Conservation (phyloP, 352 stramenopile species). For the Elongisporangium senticosum region DNA sequence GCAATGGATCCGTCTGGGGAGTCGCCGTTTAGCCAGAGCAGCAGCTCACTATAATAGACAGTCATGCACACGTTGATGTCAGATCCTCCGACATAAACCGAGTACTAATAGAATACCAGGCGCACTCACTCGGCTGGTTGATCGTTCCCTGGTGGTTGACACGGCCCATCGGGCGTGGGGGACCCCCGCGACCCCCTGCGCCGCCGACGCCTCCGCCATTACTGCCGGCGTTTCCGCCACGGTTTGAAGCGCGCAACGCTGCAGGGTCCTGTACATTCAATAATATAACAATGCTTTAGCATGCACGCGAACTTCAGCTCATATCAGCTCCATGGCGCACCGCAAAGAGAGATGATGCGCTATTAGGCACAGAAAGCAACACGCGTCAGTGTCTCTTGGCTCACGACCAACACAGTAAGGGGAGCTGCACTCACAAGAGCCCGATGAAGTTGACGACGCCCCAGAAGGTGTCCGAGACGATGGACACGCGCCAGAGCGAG, state of each 20-base stretch:
- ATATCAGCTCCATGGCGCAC: slow-evolving; percentile 16
- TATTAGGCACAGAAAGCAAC: slow-evolving; percentile 4
- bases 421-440: slow-evolving; percentile 54
- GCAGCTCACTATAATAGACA: slow-evolving; percentile 13
- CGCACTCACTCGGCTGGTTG: slow-evolving; percentile 47
- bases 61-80: slow-evolving; percentile 1
- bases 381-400: not conserved
- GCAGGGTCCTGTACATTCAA: slow-evolving; percentile 36
- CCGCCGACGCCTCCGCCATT: slow-evolving; percentile 7
- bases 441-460: slow-evolving; percentile 66
- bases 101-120: not conserved
- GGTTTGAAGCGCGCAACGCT: slow-evolving; percentile 17
- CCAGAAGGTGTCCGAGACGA: slow-evolving; percentile 69
- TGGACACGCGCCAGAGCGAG: slow-evolving; percentile 57
- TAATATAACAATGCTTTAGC: slow-evolving; percentile 1
- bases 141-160: slow-evolving; percentile 45
- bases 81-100: not conserved
- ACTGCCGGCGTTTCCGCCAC: slow-evolving; percentile 2
- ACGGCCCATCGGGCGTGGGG: slow-evolving; percentile 50
- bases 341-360: slow-evolving; percentile 52
- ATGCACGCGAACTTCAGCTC: not conserved
- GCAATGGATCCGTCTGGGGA: not conserved
- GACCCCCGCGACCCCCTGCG: slow-evolving; percentile 18
- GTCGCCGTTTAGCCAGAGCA: slow-evolving; percentile 35
- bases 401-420: not conserved